These are phyloP conservation scores for Colletotrichum noveboracense DNA, from an alignment of 2,329 filamentous ascomycete species.

Conservation along the genomic window DNA sequence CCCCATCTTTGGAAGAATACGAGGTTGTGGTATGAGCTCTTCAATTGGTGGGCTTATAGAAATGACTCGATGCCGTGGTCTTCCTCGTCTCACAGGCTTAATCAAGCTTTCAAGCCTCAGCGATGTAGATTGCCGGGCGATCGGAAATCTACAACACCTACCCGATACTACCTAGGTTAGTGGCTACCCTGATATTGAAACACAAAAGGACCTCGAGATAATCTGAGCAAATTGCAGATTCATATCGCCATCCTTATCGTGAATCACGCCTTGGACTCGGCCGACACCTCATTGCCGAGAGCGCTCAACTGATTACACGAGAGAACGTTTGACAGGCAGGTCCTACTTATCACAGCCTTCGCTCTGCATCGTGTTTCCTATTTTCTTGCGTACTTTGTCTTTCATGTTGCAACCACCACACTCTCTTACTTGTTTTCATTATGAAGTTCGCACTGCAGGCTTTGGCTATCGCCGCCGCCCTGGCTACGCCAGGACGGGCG, in stretches of 20 bases:
- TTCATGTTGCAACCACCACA: background rate
- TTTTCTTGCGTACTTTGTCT: background rate
- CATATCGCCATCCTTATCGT: constrained; percentile 3
- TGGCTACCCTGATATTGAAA: background rate
- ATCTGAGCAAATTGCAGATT: background rate
- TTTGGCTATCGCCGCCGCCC: background rate
- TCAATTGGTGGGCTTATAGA: background rate
- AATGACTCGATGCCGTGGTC: background rate
- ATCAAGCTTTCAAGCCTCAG: constrained; percentile 6
- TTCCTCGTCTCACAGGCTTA: background rate
- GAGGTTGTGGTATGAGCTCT: background rate
- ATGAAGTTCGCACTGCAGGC: background rate
- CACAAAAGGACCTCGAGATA: background rate
- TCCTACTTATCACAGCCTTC: background rate
- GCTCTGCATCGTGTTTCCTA: background rate
- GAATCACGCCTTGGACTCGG: constrained; percentile 1
- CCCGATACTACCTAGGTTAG: constrained; percentile 6
- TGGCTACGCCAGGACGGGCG: background rate
- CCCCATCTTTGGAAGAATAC: background rate
- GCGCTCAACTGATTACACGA: background rate
- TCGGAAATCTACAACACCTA: constrained; percentile 4
- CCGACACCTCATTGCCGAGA: background rate
- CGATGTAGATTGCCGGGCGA: background rate
- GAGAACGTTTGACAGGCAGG: background rate
- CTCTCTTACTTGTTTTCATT: background rate